Evolutionary conservation across 2,329 filamentous ascomycete species (phyloP).

Genomic region (Macroventuria anomochaeta): DNA sequence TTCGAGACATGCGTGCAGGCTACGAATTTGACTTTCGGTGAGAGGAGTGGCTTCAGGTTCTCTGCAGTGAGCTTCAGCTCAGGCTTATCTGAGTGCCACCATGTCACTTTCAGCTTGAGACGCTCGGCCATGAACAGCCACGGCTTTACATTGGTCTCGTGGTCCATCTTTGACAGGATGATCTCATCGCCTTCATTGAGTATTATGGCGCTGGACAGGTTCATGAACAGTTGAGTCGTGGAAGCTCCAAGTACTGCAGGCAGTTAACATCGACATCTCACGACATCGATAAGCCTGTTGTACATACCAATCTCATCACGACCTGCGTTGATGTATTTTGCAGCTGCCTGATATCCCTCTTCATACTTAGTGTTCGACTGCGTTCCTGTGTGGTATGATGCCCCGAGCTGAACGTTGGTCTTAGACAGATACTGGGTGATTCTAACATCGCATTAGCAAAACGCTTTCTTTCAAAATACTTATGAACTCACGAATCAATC

Average conservation of each 20-base stretch:
- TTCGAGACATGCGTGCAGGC: slow-evolving; percentile 77
- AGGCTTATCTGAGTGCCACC: slow-evolving; percentile 63
- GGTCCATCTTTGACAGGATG: slow-evolving; percentile 74
- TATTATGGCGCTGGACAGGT: slow-evolving; percentile 57
- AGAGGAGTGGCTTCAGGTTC: slow-evolving; percentile 66
- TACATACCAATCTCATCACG: slow-evolving; percentile 68
- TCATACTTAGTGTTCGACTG: slow-evolving; percentile 66
- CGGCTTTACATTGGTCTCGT: slow-evolving; percentile 77
- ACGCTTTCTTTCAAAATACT: too few species aligned
- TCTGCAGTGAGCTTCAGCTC: slow-evolving; percentile 66
- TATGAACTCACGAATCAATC: slow-evolving; percentile 64
- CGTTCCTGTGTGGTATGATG: slow-evolving; percentile 68
- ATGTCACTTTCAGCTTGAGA: slow-evolving; percentile 68
- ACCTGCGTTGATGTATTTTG: slow-evolving; percentile 72
- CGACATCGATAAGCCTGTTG: neutral
- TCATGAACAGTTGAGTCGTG: slow-evolving; percentile 78
- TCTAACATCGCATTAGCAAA: slow-evolving; percentile 35
- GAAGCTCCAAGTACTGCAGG: slow-evolving; percentile 70
- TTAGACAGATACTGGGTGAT: slow-evolving; percentile 70
- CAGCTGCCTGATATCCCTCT: slow-evolving; percentile 68
- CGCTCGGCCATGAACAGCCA: slow-evolving; percentile 73
- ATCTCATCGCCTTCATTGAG: slow-evolving; percentile 64
- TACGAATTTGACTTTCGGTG: slow-evolving; percentile 70
- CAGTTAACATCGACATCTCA: neutral
- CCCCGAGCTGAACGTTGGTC: slow-evolving; percentile 78